Conservation (phyloP, 441 rosid genomes). For the Brassica balearica region DNA sequence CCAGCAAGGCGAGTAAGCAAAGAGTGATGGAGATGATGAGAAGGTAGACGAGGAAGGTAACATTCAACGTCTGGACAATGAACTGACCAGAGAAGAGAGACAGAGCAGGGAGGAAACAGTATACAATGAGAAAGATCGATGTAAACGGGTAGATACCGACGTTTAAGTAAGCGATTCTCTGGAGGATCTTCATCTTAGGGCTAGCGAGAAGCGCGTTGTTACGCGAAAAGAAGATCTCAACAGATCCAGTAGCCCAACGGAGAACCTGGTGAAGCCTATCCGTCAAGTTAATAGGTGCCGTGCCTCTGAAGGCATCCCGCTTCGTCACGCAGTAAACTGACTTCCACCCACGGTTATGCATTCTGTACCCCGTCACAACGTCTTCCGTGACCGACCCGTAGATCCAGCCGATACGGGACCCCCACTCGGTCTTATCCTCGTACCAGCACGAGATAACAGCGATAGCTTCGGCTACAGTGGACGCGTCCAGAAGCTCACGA, state of each 20-base stretch:
- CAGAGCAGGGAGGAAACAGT: slow-evolving; percentile 46
- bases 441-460: slow-evolving; percentile 82
- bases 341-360: slow-evolving; percentile 58
- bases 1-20: slow-evolving; percentile 39
- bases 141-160: slow-evolving; percentile 52
- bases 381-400: slow-evolving; percentile 54
- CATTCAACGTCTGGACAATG: slow-evolving; percentile 38
- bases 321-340: slow-evolving; percentile 53
- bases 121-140: slow-evolving; percentile 46
- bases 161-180: slow-evolving; percentile 49
- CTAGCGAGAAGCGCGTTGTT: slow-evolving; percentile 48
- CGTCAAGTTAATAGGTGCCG: slow-evolving; percentile 56
- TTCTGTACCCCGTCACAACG: slow-evolving; percentile 53
- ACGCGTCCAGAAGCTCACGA: slow-evolving; percentile 78
- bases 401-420: slow-evolving; percentile 54
- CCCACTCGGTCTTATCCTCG: slow-evolving; percentile 58
- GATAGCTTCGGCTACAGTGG: slow-evolving; percentile 85
- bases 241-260: slow-evolving; percentile 60
- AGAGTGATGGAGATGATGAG: slow-evolving; percentile 38
- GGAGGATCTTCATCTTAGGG: slow-evolving; percentile 44
- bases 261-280: slow-evolving; percentile 56
- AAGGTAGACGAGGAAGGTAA: slow-evolving; percentile 37
- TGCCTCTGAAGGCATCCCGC: slow-evolving; percentile 54
- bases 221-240: slow-evolving; percentile 50
- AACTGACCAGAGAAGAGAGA: slow-evolving; percentile 47